Evolutionary conservation across 164 flowering plant genomes (phyloP), one percentile per base, ranked within the genome.

Genomic region (Pachysandra terminalis): DNA sequence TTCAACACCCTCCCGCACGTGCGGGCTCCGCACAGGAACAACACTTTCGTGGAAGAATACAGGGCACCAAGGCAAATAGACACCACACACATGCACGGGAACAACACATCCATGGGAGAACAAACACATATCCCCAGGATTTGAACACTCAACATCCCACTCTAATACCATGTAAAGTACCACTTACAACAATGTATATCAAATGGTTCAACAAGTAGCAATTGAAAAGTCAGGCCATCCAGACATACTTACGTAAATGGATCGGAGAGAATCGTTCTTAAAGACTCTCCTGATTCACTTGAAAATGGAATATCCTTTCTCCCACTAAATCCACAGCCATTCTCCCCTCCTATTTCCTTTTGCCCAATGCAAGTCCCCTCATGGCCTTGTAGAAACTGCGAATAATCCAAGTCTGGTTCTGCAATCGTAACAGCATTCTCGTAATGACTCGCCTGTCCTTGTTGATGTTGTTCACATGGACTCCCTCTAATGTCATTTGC

Each of bases 241-340:
- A 25, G n/a, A 23, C 22, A 58, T 14, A 80, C 95, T 82, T 78
- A 89, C 96, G 93, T 93, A 0, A 93, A 28, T 32, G 98, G 96
- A 63, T 93, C 96, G 0, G 96, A 90, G 4, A 93, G 85, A 79
- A 89, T 90, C 1, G 78, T 65, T 75, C 88, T 85, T 59, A 90
- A 67, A 24, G 96, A 84, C 56, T 89, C 93, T 53, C 87, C 87
- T 0, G 93, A 78, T 70, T 84, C 95, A 51, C 68, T 76, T 9
- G 80, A 75, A 61, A 69, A 66, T 9, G 76, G 68, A 19, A 55
- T 74, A 61, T 92, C 96, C 74, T 84, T 87, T 68, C 91, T 83
- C 62, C 89, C 86, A 74, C 84, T 82, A 76, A 81, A 81, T 52
- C 93, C 89, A 71, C 87, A 83, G 16, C 87, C 87, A 73, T 84